Percentiles rank a stretch among this genome's conserved stretches.
phyloP scores from a whole-genome alignment of 352 stramenopile species.

The Aphanomyces cochlioides region DNA sequence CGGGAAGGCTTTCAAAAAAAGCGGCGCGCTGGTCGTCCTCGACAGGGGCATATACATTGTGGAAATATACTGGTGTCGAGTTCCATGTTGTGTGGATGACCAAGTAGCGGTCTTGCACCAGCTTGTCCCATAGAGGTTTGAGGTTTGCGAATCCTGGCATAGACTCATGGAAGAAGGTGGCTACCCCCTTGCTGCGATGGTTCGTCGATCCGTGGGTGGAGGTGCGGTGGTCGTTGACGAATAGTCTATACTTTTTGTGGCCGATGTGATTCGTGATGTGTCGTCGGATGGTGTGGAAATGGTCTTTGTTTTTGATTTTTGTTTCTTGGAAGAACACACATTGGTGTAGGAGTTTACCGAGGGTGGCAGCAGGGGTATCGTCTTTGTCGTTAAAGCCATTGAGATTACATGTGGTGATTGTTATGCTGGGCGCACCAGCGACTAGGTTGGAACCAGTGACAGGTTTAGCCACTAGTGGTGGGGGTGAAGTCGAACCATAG shows the following conservation, averaged over 20 bases:
- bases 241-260: neutral
- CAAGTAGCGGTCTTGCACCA: neutral
- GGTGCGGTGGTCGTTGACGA: conserved; percentile 14
- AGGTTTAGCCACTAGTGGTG: too few species aligned
- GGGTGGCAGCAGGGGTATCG: neutral
- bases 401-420: conserved; percentile 6
- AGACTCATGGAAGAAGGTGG: neutral
- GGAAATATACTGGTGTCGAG: neutral
- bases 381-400: conserved; percentile 21
- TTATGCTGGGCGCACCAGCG: neutral
- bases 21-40: neutral
- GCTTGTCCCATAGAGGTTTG: neutral
- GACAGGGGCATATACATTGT: neutral
- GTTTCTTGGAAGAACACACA: conserved; percentile 26
- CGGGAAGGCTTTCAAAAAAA: neutral
- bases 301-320: conserved; percentile 8
- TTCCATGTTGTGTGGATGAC: neutral
- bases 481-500: too few species aligned
- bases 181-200: neutral
- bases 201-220: neutral
- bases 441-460: too few species aligned
- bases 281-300: conserved; percentile 22
- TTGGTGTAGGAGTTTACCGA: neutral
- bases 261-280: conserved; percentile 21
- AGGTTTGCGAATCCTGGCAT: neutral